phyloP scores from a whole-genome alignment of 768 basidiomycete species.

The Russula abietina region DNA sequence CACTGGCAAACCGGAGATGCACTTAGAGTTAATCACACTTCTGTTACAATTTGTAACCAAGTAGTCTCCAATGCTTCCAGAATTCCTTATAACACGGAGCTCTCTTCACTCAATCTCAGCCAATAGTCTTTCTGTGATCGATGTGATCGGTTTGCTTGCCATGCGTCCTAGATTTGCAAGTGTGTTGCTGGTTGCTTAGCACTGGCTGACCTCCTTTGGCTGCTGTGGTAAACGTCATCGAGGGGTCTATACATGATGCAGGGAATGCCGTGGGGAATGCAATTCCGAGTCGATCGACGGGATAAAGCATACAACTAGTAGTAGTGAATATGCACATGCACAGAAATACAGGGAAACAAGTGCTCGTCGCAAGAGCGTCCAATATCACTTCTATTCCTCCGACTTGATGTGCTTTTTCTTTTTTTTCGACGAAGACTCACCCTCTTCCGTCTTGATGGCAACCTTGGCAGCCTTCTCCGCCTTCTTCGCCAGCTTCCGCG shows the following conservation, averaged over 20 bases:
- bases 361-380: background rate
- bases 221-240: background rate
- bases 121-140: too few relatives aligned
- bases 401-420: slow-evolving; percentile 39
- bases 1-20: too few relatives aligned
- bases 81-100: too few relatives aligned
- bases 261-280: background rate
- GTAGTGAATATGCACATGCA: too few relatives aligned
- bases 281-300: too few relatives aligned
- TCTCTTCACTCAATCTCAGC: too few relatives aligned
- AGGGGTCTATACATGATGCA: background rate
- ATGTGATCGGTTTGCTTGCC: too few relatives aligned
- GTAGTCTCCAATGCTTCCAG: too few relatives aligned
- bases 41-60: too few relatives aligned
- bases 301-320: background rate
- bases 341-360: background rate
- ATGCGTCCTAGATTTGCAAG: too few relatives aligned
- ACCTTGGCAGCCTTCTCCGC: slow-evolving; percentile 63
- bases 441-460: slow-evolving; percentile 37
- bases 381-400: slow-evolving; percentile 26
- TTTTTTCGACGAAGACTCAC: slow-evolving; percentile 51
- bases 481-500: slow-evolving; percentile 68
- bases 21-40: too few relatives aligned
- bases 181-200: too few relatives aligned
- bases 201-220: slow-evolving; percentile 17